Evolutionary conservation across 768 basidiomycete genomes (phyloP).

Genomic region (Tulasnella sp.): DNA sequence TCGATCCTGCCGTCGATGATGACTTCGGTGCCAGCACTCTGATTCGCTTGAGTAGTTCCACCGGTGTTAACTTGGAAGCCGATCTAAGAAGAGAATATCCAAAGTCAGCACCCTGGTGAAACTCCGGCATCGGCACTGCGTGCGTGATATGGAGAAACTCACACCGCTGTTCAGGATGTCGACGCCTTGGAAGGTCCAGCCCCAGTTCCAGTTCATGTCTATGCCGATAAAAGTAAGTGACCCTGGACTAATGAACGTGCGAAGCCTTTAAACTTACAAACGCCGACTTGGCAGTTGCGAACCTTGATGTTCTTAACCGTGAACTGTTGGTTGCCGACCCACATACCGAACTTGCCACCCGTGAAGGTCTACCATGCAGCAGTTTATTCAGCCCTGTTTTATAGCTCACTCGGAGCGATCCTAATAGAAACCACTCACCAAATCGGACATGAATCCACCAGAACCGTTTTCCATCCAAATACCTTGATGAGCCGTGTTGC

Average conservation of each 20-base stretch:
- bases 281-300: constrained; percentile 40
- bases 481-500: constrained; percentile 64
- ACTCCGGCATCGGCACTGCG: background rate
- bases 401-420: constrained; percentile 19
- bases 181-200: constrained; percentile 49
- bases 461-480: constrained; percentile 24
- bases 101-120: background rate
- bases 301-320: constrained; percentile 41
- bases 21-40: constrained; percentile 53
- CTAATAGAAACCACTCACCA: background rate
- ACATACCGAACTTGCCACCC: constrained; percentile 47
- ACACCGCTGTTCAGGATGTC: constrained; percentile 39
- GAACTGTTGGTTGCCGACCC: constrained; percentile 69
- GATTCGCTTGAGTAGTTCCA: background rate
- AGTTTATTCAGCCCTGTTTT: background rate
- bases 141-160: constrained; percentile 27
- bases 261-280: background rate
- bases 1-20: constrained; percentile 56
- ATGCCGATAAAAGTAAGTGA: background rate
- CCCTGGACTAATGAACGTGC: background rate
- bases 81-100: background rate
- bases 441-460: constrained; percentile 26
- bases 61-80: constrained; percentile 14
- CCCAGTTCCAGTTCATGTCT: constrained; percentile 24
- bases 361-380: background rate